A percentile compares a stretch with the other conserved stretches of the same genome.
These are phyloP conservation scores for Citeromyces hawaiiensis DNA, from an alignment of 1,139 yeast genomes.

Conservation along the genomic window DNA sequence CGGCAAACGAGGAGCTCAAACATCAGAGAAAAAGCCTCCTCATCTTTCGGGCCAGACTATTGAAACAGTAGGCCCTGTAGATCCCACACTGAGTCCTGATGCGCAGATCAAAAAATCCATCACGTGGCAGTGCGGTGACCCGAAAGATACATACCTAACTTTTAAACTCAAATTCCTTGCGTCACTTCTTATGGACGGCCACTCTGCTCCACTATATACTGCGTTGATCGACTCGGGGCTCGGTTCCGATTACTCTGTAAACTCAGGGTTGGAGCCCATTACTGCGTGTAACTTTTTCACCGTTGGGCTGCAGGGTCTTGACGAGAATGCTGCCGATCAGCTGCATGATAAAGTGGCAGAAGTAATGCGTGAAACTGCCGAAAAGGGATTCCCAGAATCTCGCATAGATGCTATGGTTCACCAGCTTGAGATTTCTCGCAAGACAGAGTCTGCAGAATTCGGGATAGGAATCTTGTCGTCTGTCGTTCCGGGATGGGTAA, in stretches of 20 bases:
- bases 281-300: slow-evolving; percentile 73
- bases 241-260: slow-evolving; percentile 80
- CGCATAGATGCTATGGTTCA: slow-evolving; percentile 78
- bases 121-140: slow-evolving; percentile 78
- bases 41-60: slow-evolving; percentile 19
- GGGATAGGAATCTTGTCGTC: slow-evolving; percentile 72
- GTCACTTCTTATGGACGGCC: slow-evolving; percentile 76
- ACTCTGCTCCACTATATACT: slow-evolving; percentile 81
- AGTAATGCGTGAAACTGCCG: slow-evolving; percentile 31
- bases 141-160: slow-evolving; percentile 54
- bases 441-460: slow-evolving; percentile 82
- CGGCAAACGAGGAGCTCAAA: slow-evolving; percentile 28
- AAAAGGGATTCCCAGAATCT: slow-evolving; percentile 35
- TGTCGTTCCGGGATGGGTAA: slow-evolving; percentile 74
- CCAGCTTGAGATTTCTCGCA: slow-evolving; percentile 73
- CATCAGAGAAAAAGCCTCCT: slow-evolving; percentile 26
- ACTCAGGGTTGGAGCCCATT: slow-evolving; percentile 77
- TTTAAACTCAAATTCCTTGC: slow-evolving; percentile 66
- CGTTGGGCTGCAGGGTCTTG: slow-evolving; percentile 73
- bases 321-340: slow-evolving; percentile 30
- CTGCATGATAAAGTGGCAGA: slow-evolving; percentile 28
- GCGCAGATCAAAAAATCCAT: slow-evolving; percentile 69
- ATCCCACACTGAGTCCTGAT: slow-evolving; percentile 62
- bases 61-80: slow-evolving; percentile 60
- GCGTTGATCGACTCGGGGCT: slow-evolving; percentile 70